phyloP scores from a whole-genome alignment of 2,329 filamentous ascomycete genomes.

The Monosporascus sp. region DNA sequence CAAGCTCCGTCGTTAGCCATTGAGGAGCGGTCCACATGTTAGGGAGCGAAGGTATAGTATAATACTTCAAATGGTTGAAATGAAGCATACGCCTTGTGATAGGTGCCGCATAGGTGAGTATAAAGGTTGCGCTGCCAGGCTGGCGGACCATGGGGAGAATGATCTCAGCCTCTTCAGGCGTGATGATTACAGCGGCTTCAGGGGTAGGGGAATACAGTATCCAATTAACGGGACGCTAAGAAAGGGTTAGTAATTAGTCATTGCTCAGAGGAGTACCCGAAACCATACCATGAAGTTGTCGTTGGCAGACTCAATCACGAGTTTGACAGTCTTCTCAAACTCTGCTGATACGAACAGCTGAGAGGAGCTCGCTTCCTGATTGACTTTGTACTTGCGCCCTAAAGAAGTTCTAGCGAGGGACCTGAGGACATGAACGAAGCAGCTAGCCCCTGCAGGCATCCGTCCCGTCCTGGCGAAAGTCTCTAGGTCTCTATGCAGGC shows the following conservation, averaged over 20 bases:
- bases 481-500: constrained; percentile 41
- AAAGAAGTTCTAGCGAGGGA: constrained; percentile 31
- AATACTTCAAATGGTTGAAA: constrained; percentile 51
- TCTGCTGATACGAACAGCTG: constrained; percentile 36
- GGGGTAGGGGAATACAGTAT: constrained; percentile 46
- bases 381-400: constrained; percentile 28
- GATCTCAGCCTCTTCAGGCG: constrained; percentile 56
- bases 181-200: constrained; percentile 48
- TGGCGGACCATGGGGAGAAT: constrained; percentile 41
- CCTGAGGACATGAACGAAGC: constrained; percentile 35
- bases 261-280: constrained; percentile 5
- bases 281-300: constrained; percentile 30
- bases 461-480: constrained; percentile 40
- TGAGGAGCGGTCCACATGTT: constrained; percentile 33
- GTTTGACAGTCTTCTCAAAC: constrained; percentile 41
- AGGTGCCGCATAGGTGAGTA: constrained; percentile 55
- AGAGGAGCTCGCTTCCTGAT: constrained; percentile 7
- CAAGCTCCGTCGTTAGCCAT: constrained; percentile 54
- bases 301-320: constrained; percentile 15
- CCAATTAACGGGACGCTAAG: constrained; percentile 51
- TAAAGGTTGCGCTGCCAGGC: constrained; percentile 25
- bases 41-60: constrained; percentile 43
- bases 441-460: constrained; percentile 29
- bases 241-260: constrained; percentile 12
- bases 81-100: constrained; percentile 54